A percentile compares a stretch with the other conserved stretches of the same genome.
These are phyloP conservation scores for Truncatella angustata DNA, from an alignment of 2,329 filamentous ascomycete species.

Conservation along the genomic window DNA sequence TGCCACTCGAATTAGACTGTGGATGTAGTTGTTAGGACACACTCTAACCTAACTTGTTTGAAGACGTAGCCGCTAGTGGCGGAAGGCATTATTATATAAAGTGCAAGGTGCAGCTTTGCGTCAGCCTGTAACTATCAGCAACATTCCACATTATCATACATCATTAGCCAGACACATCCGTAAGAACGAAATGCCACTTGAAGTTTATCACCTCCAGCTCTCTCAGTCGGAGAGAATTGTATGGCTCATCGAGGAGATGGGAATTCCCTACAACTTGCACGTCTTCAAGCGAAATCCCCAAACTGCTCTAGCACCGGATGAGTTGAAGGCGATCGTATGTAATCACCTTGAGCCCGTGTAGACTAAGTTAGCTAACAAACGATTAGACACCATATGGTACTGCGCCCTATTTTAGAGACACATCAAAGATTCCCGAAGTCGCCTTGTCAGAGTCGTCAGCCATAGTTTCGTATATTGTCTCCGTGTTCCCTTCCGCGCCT, in stretches of 20 bases:
- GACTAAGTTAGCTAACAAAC: not conserved
- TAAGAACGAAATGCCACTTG: conserved; percentile 15
- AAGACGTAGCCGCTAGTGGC: too few species aligned
- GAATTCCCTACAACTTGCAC: conserved; percentile 13
- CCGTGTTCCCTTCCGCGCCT: not conserved
- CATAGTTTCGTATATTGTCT: conserved; percentile 7
- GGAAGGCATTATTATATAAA: too few species aligned
- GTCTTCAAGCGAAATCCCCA: conserved; percentile 8
- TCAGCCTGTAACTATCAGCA: too few species aligned
- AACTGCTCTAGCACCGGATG: conserved; percentile 9
- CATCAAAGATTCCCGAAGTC: not conserved
- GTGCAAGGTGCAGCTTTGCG: too few species aligned
- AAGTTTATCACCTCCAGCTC: conserved; percentile 16
- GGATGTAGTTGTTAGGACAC: too few species aligned
- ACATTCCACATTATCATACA: not conserved
- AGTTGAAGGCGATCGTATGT: conserved; percentile 11
- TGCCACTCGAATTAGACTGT: too few species aligned
- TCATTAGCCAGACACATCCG: too few species aligned
- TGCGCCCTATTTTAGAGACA: conserved; percentile 11
- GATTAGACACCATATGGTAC: conserved; percentile 9
- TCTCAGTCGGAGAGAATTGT: conserved; percentile 18
- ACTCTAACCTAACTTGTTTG: too few species aligned
- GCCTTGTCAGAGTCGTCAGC: conserved; percentile 8
- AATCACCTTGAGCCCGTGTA: not conserved
- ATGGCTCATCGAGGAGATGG: conserved; percentile 17